phyloP scores from a whole-genome alignment of 2,329 filamentous ascomycete species.

The Aspergillus sp. region DNA sequence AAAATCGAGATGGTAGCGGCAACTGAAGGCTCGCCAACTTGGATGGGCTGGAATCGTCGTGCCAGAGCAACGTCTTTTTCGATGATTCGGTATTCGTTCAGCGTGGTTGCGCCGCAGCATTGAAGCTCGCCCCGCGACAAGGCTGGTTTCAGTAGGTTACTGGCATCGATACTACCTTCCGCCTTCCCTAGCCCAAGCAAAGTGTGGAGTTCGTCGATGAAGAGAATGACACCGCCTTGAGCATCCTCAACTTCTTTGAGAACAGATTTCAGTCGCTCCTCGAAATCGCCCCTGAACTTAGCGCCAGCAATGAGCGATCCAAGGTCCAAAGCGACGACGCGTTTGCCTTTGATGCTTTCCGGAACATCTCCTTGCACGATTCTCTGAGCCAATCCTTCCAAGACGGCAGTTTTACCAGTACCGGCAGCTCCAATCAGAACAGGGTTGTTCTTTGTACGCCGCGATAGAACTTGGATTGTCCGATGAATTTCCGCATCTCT shows the following conservation, averaged over 20 bases:
- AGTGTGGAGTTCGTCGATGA: slow-evolving; percentile 92
- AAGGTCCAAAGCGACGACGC: slow-evolving; percentile 82
- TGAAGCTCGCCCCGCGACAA: slow-evolving; percentile 90
- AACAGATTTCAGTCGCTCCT: slow-evolving; percentile 88
- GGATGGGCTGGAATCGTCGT: slow-evolving; percentile 87
- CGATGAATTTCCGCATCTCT: slow-evolving; percentile 88
- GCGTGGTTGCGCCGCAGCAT: slow-evolving; percentile 90
- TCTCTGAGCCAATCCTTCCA: slow-evolving; percentile 84
- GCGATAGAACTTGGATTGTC: slow-evolving; percentile 89
- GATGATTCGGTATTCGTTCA: slow-evolving; percentile 88
- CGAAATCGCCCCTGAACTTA: slow-evolving; percentile 94
- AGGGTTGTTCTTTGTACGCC: slow-evolving; percentile 93
- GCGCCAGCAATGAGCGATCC: slow-evolving; percentile 93
- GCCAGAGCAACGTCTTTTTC: slow-evolving; percentile 95
- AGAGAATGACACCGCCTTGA: slow-evolving; percentile 85
- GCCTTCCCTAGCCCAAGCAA: slow-evolving; percentile 90
- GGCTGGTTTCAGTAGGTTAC: slow-evolving; percentile 89
- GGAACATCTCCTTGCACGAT: slow-evolving; percentile 93
- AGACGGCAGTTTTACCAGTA: slow-evolving; percentile 89
- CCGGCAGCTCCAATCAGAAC: slow-evolving; percentile 90
- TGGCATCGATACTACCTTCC: slow-evolving; percentile 94
- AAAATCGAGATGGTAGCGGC: slow-evolving; percentile 93
- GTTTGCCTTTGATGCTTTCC: slow-evolving; percentile 92
- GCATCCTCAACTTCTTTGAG: slow-evolving; percentile 88
- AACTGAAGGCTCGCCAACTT: slow-evolving; percentile 88